Base-by-base conservation (phyloP, 805 yeast genomes). In the Pichia gijzeniarum region DNA sequence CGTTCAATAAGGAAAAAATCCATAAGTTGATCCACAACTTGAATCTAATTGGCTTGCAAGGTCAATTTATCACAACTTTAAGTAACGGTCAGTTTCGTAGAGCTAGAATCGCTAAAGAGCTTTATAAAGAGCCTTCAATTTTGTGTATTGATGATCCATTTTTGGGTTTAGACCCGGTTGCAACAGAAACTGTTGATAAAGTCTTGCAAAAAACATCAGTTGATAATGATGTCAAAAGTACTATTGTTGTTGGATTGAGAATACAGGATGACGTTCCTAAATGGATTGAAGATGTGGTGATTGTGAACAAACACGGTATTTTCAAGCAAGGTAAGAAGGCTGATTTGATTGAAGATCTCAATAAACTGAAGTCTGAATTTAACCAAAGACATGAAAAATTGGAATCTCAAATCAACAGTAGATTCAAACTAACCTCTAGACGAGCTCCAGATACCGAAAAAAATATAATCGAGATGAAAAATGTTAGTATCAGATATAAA, bases 31-130 rank as follows among this genome's bases (percentile, higher is more conserved):
- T 85, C 9, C 60, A 67, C 4, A 63, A 66, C 25, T 72, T 93
- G 45, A 69, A 76, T 40, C 67, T 91, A 48, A 63, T 60, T 5
- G 80, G 76, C 0, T 62, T 89, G 40, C 70, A 77, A 44, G 72
- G 78, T 45, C 76, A 87, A 48, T 91, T 95, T 88, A 77, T 85
- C 30, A 86, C 87, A 61, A 85, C 91, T 0, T 68, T 93, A 37
- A 85, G 95, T 61, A 93, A 93, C 62, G 99, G 99, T 0, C 99
- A 93, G 63, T 80, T 85, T 61, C 73, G 99, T 54, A 71, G 99
- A 41, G 95, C 97, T 0, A 72, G 96, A 49, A 66, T 93, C 22
- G 98, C 96, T 0, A 74, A 76, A 49, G 79, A 89, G 0, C 55
- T 93, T 36, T 71, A 87, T 45, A 68, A 70, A 38, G 67, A 74